phyloP scores from a whole-genome alignment of 2,329 filamentous ascomycete genomes.

The Botryotinia convoluta region DNA sequence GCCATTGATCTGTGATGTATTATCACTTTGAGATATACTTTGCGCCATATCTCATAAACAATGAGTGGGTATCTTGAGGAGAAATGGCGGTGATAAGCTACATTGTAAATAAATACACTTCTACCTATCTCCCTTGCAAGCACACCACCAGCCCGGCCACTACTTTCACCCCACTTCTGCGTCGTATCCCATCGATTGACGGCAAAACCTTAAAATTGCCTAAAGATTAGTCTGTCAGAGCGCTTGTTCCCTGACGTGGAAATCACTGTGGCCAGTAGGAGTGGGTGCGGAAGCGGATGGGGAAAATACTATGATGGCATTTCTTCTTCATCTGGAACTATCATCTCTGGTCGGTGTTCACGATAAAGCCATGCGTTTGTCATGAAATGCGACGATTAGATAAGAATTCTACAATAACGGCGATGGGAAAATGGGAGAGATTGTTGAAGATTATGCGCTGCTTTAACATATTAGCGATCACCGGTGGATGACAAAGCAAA shows the following conservation, averaged over 20 bases:
- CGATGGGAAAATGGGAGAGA: not conserved
- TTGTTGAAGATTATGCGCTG: not conserved
- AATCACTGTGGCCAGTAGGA: not conserved
- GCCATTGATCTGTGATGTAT: not conserved
- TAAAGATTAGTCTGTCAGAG: not conserved
- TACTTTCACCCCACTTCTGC: not conserved
- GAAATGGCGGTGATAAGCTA: not conserved
- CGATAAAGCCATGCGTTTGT: not conserved
- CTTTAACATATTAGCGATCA: not conserved
- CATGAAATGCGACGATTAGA: not conserved
- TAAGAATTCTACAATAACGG: not conserved
- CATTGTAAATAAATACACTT: not conserved
- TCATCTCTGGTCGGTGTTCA: not conserved
- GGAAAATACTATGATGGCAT: not conserved
- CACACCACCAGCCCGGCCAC: not conserved
- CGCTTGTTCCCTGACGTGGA: not conserved
- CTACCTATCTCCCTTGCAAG: not conserved
- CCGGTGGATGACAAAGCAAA: conserved; percentile 4
- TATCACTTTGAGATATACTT: conserved; percentile 6
- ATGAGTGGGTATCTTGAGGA: not conserved
- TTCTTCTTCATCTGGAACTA: not conserved
- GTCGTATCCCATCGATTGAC: not conserved
- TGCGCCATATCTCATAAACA: not conserved
- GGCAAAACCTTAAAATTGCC: not conserved
- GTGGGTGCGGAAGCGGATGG: not conserved